Evolutionary conservation across 2,329 filamentous ascomycete species (phyloP).

Genomic region (Teratosphaeria viscida): DNA sequence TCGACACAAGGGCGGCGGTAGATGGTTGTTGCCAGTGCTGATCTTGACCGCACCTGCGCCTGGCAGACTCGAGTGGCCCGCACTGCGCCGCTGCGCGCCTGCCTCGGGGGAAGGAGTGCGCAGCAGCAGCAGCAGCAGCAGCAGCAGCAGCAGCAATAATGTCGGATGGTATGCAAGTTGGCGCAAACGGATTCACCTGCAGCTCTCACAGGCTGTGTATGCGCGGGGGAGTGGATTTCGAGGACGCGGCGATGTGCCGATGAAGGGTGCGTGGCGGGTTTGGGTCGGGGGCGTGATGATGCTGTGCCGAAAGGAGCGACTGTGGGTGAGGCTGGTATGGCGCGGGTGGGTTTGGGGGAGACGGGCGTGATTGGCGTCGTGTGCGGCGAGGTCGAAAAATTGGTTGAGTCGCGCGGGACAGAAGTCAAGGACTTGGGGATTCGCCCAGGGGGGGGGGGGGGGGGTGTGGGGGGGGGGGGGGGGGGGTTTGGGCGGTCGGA

Average conservation of each 20-base stretch:
- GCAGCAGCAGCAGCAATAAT: no score
- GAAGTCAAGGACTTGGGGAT: neutral
- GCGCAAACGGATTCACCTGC: neutral
- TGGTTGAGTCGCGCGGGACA: neutral
- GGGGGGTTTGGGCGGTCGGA: neutral
- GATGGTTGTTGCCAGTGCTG: neutral
- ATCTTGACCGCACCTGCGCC: slow-evolving; percentile 1
- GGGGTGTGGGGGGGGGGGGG: no score
- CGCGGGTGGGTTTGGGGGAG: neutral
- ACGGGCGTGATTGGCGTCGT: neutral
- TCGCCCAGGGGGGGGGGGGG: neutral
- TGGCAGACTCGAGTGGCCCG: neutral
- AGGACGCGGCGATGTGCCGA: slow-evolving; percentile 1
- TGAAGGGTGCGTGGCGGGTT: neutral
- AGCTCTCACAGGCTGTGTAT: neutral
- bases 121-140: neutral
- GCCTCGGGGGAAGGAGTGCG: neutral
- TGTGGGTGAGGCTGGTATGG: slow-evolving; percentile 1
- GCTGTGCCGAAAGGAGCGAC: slow-evolving; percentile 5
- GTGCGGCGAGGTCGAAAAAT: neutral
- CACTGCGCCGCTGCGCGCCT: neutral
- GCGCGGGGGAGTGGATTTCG: neutral
- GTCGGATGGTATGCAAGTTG: neutral
- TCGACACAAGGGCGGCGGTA: neutral
- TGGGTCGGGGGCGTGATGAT: neutral